Evolutionary conservation across 345 rosid genomes (phyloP).

Genomic region (Erodium maritimum): DNA sequence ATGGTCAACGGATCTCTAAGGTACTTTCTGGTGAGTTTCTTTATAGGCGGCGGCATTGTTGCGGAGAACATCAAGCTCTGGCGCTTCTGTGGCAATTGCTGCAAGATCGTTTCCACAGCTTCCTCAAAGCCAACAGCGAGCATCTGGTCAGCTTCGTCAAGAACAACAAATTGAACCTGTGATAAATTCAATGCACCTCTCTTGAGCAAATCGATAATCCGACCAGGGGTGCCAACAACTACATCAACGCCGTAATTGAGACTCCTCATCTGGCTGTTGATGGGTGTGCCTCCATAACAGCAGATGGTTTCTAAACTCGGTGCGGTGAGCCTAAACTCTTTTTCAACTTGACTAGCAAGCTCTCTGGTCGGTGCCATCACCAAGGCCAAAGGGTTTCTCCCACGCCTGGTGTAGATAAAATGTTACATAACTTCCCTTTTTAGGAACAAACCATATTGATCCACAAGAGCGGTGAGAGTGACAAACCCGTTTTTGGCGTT

Average conservation of each 20-base stretch:
- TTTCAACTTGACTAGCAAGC: conserved; percentile 90
- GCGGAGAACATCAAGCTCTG: conserved; percentile 96
- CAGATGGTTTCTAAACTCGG: conserved; percentile 74
- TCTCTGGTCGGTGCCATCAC: conserved; percentile 95
- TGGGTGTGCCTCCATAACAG: conserved; percentile 89
- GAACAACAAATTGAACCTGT: conserved; percentile 68
- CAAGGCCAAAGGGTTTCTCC: conserved; percentile 81
- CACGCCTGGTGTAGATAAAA: conserved; percentile 33
- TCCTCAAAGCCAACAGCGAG: conserved; percentile 90
- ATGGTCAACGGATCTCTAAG: conserved; percentile 65
- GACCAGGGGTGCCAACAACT: conserved; percentile 96
- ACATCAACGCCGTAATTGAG: conserved; percentile 76
- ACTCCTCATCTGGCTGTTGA: conserved; percentile 52
- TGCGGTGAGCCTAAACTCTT: conserved; percentile 71
- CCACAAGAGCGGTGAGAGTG: not conserved
- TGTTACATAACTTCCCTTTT: not conserved
- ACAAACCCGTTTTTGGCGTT: conserved; percentile 83
- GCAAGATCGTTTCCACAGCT: conserved; percentile 69
- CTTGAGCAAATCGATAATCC: conserved; percentile 81
- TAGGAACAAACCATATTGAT: not conserved
- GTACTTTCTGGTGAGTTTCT: conserved; percentile 53
- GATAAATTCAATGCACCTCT: conserved; percentile 68
- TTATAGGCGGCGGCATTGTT: conserved; percentile 88
- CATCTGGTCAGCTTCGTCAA: too few relatives aligned
- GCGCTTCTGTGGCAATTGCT: conserved; percentile 55